Evolutionary conservation across 2,329 filamentous ascomycete genomes (phyloP), one percentile per base, ranked within the genome.

Genomic region (Alternaria ventricosa): DNA sequence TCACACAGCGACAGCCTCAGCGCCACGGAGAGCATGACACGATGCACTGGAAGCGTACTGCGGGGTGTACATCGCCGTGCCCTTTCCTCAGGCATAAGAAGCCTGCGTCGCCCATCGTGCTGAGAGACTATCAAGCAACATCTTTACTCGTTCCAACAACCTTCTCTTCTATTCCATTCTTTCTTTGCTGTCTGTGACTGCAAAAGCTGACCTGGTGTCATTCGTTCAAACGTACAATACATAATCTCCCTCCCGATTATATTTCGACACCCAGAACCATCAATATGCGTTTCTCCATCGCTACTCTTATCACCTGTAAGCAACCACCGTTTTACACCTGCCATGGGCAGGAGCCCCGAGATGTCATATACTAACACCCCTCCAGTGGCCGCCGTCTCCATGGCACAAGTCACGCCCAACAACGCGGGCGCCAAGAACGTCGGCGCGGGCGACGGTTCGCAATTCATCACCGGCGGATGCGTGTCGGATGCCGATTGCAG

Each of bases 381-480:
- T 12, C 13, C 13, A 70, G 70, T 72, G 43, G 63, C 66, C 18
- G 66, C 63, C 54, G 59, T 66, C 27, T 51, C 67, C 44, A 53
- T 71, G 57, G 68, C 68, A 2, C 64, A 69, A 51, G 63, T 75
- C 15, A 73, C 71, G 1, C 71, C 72, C 66, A 77, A 77, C 66
- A 63, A 66, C 27, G 75, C 73, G 0, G 73, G 74, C 50, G 67
- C 75, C 11, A 64, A 61, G 33, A 76, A 72, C 53, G 74, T 77
- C 51, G 74, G 75, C 10, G 55, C 65, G 0, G 75, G 74, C 23
- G 66, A 75, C 53, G 71, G 69, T 57, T 56, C 71, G 1, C 74
- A 77, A 23, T 77, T 77, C 64, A 76, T 77, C 57, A 77, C 75
- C 1, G 75, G 74, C 49, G 74, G 73, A 6, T 77, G 75, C 51